These are phyloP conservation scores for Aeschynomene evenia DNA, from an alignment of 306 rosid species.

Conservation along the genomic window DNA sequence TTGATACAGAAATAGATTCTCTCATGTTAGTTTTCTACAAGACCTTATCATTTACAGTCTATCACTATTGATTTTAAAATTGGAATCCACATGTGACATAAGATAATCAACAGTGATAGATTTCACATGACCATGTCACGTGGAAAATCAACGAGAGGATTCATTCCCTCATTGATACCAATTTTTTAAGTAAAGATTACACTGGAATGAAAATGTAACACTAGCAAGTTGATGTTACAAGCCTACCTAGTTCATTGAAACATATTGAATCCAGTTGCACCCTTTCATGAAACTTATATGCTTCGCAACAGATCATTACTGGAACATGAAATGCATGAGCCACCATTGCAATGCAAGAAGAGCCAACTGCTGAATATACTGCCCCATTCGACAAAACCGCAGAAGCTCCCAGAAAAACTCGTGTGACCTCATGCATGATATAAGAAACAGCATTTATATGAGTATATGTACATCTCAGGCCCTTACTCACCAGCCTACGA, in stretches of 20 bases:
- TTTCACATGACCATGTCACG: too few species aligned
- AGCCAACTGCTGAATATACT: slow-evolving; percentile 70
- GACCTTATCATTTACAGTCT: too few species aligned
- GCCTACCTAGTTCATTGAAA: slow-evolving; percentile 61
- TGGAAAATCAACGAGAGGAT: too few species aligned
- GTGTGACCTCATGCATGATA: slow-evolving; percentile 64
- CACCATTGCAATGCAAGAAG: slow-evolving; percentile 75
- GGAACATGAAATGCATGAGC: slow-evolving; percentile 67
- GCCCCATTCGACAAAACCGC: slow-evolving; percentile 64
- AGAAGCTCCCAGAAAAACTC: slow-evolving; percentile 64
- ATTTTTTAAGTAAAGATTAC: too few species aligned
- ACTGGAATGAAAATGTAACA: not conserved
- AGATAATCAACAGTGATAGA: too few species aligned
- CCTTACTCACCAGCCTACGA: slow-evolving; percentile 51
- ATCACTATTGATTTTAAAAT: too few species aligned
- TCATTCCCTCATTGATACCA: too few species aligned
- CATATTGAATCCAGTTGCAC: slow-evolving; percentile 77
- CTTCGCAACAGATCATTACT: slow-evolving; percentile 70
- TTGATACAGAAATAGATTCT: not conserved
- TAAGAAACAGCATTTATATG: slow-evolving; percentile 66
- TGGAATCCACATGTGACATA: too few species aligned
- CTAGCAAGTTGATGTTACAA: not conserved
- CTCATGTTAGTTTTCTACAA: too few species aligned
- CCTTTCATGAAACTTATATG: slow-evolving; percentile 75
- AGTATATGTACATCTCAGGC: slow-evolving; percentile 63